Conservation (phyloP, 208 protist genomes). For the Angomonas deanei region DNA sequence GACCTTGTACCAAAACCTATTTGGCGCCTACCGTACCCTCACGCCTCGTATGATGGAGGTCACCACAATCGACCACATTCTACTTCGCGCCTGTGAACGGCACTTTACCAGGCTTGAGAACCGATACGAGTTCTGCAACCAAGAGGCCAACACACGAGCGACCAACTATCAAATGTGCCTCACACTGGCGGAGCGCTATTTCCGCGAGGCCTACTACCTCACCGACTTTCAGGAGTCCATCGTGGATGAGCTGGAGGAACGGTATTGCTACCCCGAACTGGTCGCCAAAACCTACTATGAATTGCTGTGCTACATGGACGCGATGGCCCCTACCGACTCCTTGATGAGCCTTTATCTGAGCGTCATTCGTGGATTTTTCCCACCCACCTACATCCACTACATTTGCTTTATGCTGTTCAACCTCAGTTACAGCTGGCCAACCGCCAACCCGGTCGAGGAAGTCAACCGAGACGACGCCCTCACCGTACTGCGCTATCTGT, state of each 20-base stretch:
- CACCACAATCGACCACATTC: constrained; percentile 77
- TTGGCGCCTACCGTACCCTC: constrained; percentile 68
- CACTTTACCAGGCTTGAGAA: constrained; percentile 76
- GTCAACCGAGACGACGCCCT: constrained; percentile 56
- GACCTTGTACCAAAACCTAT: constrained; percentile 72
- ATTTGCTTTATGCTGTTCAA: constrained; percentile 76
- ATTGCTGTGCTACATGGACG: constrained; percentile 86
- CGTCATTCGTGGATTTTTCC: constrained; percentile 75
- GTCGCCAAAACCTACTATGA: constrained; percentile 87
- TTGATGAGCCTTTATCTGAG: constrained; percentile 69
- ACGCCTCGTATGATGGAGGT: constrained; percentile 80
- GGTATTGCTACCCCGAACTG: constrained; percentile 81
- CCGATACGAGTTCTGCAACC: constrained; percentile 62
- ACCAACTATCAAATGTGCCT: constrained; percentile 63
- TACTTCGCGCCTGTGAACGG: constrained; percentile 64
- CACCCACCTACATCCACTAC: constrained; percentile 80
- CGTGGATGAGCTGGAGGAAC: constrained; percentile 79
- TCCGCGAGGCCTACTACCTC: constrained; percentile 71
- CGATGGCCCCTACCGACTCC: constrained; percentile 35
- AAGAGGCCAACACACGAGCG: constrained; percentile 47
- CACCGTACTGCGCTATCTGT: constrained; percentile 76
- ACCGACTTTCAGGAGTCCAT: constrained; percentile 86
- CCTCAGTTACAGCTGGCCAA: constrained; percentile 81
- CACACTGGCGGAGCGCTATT: constrained; percentile 69
- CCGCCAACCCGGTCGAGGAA: constrained; percentile 50